These are phyloP conservation scores for Cadophora sp. DNA, from an alignment of 2,329 filamentous ascomycete genomes.

Conservation along the genomic window DNA sequence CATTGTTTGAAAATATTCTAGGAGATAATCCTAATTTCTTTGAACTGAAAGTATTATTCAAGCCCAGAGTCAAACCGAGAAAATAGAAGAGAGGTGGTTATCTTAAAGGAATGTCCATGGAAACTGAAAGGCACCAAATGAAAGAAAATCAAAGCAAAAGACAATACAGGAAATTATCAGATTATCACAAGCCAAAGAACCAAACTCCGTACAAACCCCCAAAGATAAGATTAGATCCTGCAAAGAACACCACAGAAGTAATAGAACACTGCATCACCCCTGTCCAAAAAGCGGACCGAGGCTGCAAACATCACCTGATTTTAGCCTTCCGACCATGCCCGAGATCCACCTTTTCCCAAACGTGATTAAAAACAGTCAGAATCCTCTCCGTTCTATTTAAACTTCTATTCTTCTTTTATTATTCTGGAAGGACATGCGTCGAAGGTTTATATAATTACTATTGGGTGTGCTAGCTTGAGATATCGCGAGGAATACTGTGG, in stretches of 20 bases:
- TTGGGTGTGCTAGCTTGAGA: not conserved
- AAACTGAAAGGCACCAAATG: no score
- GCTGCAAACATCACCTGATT: slow-evolving; percentile 28
- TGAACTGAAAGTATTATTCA: no score
- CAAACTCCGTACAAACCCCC: no score
- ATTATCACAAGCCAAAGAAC: no score
- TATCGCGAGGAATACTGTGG: not conserved
- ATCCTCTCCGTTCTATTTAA: not conserved
- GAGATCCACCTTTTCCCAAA: slow-evolving; percentile 18
- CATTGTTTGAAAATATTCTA: no score
- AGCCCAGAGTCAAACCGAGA: no score
- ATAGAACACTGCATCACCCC: not conserved
- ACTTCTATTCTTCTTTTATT: not conserved
- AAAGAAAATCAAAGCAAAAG: no score
- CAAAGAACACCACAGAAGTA: not conserved
- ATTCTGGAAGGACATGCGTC: not conserved
- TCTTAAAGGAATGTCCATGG: no score
- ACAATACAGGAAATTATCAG: no score
- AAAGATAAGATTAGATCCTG: slow-evolving; percentile 17
- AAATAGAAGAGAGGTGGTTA: no score
- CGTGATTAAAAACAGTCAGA: not conserved
- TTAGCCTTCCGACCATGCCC: slow-evolving; percentile 18
- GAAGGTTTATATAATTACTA: not conserved
- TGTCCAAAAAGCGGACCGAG: slow-evolving; percentile 6
- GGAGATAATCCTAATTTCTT: no score